Evolutionary conservation across 306 rosid genomes (phyloP).

Genomic region (Prunus fruticosa): DNA sequence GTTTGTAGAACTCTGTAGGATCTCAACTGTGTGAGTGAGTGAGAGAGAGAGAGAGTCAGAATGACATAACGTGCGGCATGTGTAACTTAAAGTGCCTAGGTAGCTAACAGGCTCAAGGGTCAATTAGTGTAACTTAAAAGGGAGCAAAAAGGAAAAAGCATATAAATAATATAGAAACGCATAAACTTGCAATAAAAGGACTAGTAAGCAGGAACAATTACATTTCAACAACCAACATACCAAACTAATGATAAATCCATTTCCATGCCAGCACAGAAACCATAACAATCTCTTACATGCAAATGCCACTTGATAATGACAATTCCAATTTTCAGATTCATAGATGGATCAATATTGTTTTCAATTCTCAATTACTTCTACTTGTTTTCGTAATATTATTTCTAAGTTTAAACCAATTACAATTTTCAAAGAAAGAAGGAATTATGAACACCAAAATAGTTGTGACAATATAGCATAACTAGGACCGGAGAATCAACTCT

Average conservation of each 20-base stretch:
- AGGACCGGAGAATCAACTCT: too few relatives aligned
- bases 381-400: background rate
- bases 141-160: slow-evolving; percentile 45
- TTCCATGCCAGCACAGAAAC: background rate
- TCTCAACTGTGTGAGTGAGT: too few relatives aligned
- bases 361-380: background rate
- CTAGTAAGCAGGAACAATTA: slow-evolving; percentile 30
- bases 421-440: background rate
- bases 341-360: slow-evolving; percentile 4
- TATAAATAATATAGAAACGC: slow-evolving; percentile 1
- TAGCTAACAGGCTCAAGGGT: slow-evolving; percentile 44
- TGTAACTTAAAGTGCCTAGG: background rate
- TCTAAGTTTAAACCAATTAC: background rate
- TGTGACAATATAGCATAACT: background rate
- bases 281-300: background rate
- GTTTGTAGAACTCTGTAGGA: too few relatives aligned
- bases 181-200: slow-evolving; percentile 26
- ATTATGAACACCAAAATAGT: background rate
- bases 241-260: slow-evolving; percentile 36
- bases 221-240: slow-evolving; percentile 69
- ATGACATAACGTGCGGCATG: too few relatives aligned
- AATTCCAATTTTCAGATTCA: slow-evolving; percentile 10
- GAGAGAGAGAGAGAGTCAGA: too few relatives aligned
- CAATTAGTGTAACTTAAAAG: slow-evolving; percentile 61
- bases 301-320: slow-evolving; percentile 29